Base-by-base conservation (phyloP, 768 basidiomycete species). In the Porpolomopsis calyptriformis region DNA sequence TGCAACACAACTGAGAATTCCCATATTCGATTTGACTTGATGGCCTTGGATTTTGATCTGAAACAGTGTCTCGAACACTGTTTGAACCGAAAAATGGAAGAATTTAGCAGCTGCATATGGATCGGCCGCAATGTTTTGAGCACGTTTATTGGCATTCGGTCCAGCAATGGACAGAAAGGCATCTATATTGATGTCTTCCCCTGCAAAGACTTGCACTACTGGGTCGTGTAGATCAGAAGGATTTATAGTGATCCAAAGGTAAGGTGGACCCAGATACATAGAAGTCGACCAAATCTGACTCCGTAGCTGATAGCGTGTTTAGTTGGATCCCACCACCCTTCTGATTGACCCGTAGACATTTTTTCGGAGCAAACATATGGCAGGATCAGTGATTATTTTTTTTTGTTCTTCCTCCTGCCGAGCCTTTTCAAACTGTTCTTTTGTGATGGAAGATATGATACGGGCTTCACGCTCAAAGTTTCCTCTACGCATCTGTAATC, bases 101-200 rank as follows among this genome's bases (percentile, higher is more conserved):
- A 64, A 71, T 42, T 60, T 58, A 1, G 68, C 61, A 0, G 66
- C 58, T 1, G 64, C 66, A 44, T 57, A 69, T 1, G 68, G 67
- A 45, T 71, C 64, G 0, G 23, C 16, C 0, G 66, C 64, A 18
- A 69, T 60, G 35, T 62, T 68, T 3, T 42, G 18, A 0, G 59
- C 58, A 0, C 64, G 53, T 22, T 51, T 11, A 0, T 48, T 31
- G 0, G 25, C 36, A 24, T 55, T 46, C 0, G 65, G 66, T 0
- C 64, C 67, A 1, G 48, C 2, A 1, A 42, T 47, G 0, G 18
- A 4, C 0, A 48, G 1, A 44, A 71, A 69, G 2, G 48, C 4
- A 42, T 73, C 64, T 16, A 73, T 37, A 43, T 73, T 57, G 8
- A 73, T 69, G 0, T 64, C 46, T 39, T 56, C 60, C 0, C 68